These are phyloP conservation scores for Fraxinus nigra DNA, from an alignment of 305 asterid genomes.

Conservation along the genomic window DNA sequence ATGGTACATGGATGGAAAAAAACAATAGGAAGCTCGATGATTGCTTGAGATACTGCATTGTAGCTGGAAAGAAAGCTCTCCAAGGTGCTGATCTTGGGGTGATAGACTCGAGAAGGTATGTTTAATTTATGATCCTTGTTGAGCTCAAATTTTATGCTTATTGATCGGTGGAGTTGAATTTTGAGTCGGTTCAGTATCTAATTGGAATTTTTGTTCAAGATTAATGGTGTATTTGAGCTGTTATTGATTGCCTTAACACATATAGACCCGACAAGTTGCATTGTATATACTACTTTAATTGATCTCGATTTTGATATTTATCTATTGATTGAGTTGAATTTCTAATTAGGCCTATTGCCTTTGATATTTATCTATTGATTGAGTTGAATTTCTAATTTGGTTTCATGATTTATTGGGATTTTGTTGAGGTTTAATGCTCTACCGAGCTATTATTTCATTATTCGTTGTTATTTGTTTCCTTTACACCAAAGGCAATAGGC, in stretches of 20 bases:
- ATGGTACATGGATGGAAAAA: conserved; percentile 78
- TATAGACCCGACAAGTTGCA: not conserved
- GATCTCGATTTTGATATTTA: not conserved
- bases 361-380: not conserved
- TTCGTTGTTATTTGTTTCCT: not conserved
- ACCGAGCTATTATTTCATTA: not conserved
- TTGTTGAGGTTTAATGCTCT: conserved; percentile 13
- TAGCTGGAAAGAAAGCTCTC: conserved; percentile 84
- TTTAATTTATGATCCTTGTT: conserved; percentile 13
- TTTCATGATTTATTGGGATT: not conserved
- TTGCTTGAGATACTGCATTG: conserved; percentile 77
- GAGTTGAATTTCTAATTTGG: not conserved
- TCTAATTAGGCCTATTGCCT: too few relatives aligned
- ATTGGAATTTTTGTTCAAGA: conserved; percentile 1
- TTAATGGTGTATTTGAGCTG: conserved; percentile 9
- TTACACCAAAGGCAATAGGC: not conserved
- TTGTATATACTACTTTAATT: conserved; percentile 10
- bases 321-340: too few relatives aligned
- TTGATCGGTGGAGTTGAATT: too few relatives aligned
- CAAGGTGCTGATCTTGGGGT: conserved; percentile 68
- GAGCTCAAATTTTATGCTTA: not conserved
- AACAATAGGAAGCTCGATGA: conserved; percentile 76
- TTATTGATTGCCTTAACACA: not conserved
- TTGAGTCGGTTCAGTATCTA: not conserved
- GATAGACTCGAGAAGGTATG: conserved; percentile 47